Evolutionary conservation across 305 asterid genomes (phyloP), one percentile per base, ranked within the genome.

Genomic region (Rubia occidens): DNA sequence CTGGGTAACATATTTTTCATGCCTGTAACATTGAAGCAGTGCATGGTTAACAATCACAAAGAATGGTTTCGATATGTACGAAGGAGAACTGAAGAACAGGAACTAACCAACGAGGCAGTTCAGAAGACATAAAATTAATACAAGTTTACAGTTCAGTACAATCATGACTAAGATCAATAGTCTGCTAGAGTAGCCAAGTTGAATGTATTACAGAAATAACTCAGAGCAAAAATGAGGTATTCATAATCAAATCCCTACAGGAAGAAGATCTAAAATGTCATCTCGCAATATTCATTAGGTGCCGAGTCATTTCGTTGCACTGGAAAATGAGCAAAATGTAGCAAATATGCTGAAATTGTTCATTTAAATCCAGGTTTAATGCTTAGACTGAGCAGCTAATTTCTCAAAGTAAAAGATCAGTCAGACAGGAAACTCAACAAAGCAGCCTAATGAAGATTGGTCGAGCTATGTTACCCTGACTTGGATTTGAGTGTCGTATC

Each of bases 1-100:
- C 72, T 83, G 97, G 21, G 96, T 89, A 20, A 85, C 79, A 29
- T 82, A 80, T 72, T 67, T 89, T 68, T 88, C 98, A 59, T 89
- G 96, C 93, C 96, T 89, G 84, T 82, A 82, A 71, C 26, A 66
- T 20, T 20, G 35, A 53, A 58, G 37, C 56, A 51, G 21, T 51
- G 20, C 20, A 51, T 67, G 17, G 13, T 24, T 67, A 24, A 29
- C 37, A 18, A 49, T 49, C n/a, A 32, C 45, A 15, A 49, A 32
- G 70, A 15, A 15, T 8, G 14, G 59, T 21, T 24, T 26, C 4
- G 2, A 43, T 4, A 5, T 3, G 56, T 18, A 2, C 26, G 7
- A 24, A 43, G 17, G 24, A 8, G n/a, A 66, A 45, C 21, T 0
- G 35, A 9, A 68, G 42, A 47, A 39, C 44, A 67, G 17, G 29